These are phyloP conservation scores for Magnusiomyces magnusii DNA, from an alignment of 1,139 yeast species.

Conservation along the genomic window DNA sequence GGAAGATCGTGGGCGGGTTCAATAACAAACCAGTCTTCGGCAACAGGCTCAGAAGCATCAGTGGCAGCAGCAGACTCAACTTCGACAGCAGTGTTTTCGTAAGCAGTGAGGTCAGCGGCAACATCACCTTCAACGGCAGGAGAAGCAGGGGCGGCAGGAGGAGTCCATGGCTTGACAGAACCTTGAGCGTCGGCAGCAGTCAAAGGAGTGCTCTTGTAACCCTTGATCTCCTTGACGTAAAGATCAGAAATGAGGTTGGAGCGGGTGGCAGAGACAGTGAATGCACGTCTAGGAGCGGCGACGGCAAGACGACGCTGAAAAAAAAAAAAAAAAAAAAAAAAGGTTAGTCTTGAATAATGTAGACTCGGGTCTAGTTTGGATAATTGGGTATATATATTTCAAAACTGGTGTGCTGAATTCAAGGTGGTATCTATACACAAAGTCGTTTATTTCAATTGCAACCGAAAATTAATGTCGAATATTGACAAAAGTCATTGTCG, in stretches of 20 bases:
- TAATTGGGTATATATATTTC: too few species aligned
- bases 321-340: conserved; percentile 1
- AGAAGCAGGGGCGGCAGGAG: conserved; percentile 64
- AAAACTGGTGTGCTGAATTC: too few species aligned
- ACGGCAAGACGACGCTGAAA: conserved; percentile 13
- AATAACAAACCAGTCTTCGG: conserved; percentile 54
- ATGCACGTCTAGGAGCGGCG: conserved; percentile 11
- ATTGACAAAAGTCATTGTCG: too few species aligned
- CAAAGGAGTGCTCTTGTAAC: conserved; percentile 76
- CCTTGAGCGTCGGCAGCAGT: conserved; percentile 69
- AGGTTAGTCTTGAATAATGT: not conserved
- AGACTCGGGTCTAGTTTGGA: too few species aligned
- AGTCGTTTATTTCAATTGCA: too few species aligned
- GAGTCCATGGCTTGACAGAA: conserved; percentile 72
- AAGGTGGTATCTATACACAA: too few species aligned
- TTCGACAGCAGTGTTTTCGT: conserved; percentile 72
- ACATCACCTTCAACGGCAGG: conserved; percentile 69
- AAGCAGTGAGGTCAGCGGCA: conserved; percentile 64
- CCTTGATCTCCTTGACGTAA: conserved; percentile 79
- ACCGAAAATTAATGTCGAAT: too few species aligned
- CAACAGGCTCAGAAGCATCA: conserved; percentile 39
- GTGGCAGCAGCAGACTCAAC: conserved; percentile 43
- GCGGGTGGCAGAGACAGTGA: conserved; percentile 14
- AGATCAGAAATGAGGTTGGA: conserved; percentile 70
- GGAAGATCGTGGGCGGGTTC: conserved; percentile 60